Base-by-base conservation (phyloP, 2,329 filamentous ascomycete genomes). In the Botrytis aclada region DNA sequence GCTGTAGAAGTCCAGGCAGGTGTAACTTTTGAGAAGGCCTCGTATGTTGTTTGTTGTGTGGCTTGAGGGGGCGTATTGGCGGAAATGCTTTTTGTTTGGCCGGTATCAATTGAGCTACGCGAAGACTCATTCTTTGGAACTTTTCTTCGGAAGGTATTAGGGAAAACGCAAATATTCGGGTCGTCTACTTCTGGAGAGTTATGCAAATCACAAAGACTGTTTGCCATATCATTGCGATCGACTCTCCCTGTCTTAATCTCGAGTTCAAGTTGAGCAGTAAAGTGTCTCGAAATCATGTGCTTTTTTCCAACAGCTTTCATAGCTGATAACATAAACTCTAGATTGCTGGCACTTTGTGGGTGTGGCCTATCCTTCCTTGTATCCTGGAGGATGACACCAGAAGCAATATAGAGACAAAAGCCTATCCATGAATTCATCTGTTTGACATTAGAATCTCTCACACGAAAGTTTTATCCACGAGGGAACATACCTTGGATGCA, bases 361-460 rank as follows among this genome's bases (percentile, higher is more conserved):
- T 70, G 72, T 25, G 74, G 74, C 4, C 74, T 69, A 4, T 74
- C 72, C 22, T 54, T 74, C 32, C 89, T 89, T 78, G 92, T 93
- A 43, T 93, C 87, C 75, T 93, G 90, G 77, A 96, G 91, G 1
- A 96, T 97, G 0, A 97, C 94, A 0, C 94, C 90, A 5, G 91
- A 90, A 25, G 95, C 92, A 54, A 94, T 92, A 79, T 97, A 98
- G 29, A 98, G 84, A 71, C 93, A 94, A 77, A 98, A 90, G 0
- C 93, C 92, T 72, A 93, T 88, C 79, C 95, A 92, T 0, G 93
- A 92, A 75, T 92, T 94, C 85, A 90, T 90, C 91, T 94, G 37
- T 25, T 41, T 37, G 75, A 79, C 72, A 66, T 45, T 61, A 67
- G 10, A 34, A 25, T 10, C 43, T 45, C 34, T 9, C n/a, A 9